phyloP scores from a whole-genome alignment of 768 basidiomycete species.

The Dendrothele bispora region DNA sequence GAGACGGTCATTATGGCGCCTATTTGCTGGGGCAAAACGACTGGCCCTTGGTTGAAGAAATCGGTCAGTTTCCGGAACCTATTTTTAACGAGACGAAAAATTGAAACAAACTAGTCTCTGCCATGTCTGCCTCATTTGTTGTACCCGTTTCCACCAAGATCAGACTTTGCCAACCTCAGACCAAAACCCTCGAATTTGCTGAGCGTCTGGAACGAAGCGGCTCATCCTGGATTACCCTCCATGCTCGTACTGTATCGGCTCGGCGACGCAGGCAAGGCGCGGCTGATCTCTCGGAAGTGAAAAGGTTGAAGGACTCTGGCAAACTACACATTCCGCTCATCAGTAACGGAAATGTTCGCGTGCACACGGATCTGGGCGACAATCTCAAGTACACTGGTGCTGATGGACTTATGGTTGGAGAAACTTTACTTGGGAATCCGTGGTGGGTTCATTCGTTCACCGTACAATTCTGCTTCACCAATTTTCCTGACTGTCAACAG shows the following conservation, averaged over 20 bases:
- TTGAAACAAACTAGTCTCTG: conserved; percentile 63
- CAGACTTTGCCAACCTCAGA: conserved; percentile 52
- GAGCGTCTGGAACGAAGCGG: conserved; percentile 62
- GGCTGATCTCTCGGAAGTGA: conserved; percentile 65
- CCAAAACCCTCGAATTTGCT: conserved; percentile 56
- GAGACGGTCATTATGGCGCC: conserved; percentile 67
- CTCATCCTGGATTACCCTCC: conserved; percentile 69
- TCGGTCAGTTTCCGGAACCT: conserved; percentile 52
- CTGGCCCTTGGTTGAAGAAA: conserved; percentile 64
- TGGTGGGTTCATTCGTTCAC: conserved; percentile 42
- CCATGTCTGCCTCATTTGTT: conserved; percentile 60
- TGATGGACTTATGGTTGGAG: conserved; percentile 81
- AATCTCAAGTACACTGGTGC: conserved; percentile 61
- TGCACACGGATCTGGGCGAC: conserved; percentile 50
- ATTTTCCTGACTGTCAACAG: conserved; percentile 29
- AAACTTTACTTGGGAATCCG: conserved; percentile 73
- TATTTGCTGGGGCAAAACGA: conserved; percentile 75
- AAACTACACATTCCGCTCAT: conserved; percentile 55
- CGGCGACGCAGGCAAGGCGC: conserved; percentile 69
- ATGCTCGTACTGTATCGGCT: conserved; percentile 72
- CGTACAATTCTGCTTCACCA: background rate
- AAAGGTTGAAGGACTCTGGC: conserved; percentile 44
- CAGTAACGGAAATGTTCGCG: conserved; percentile 79
- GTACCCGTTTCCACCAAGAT: conserved; percentile 71
- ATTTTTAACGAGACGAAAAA: too few species aligned